Base-by-base conservation (phyloP, 169 alveolate species). In the Plasmodium coatneyi region DNA sequence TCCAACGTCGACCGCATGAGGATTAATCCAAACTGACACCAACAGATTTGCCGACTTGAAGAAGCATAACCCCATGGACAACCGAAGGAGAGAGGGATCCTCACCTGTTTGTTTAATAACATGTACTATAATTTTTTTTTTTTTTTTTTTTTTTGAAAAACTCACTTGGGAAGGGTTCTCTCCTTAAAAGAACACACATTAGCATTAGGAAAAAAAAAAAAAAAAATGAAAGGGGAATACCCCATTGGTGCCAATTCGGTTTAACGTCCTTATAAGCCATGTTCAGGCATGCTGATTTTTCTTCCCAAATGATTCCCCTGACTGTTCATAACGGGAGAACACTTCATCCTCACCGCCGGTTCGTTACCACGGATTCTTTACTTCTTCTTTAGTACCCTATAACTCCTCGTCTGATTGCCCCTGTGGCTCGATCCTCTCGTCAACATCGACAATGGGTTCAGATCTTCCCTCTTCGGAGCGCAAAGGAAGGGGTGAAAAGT, bases 381-480 rank as follows among this genome's bases (percentile, higher is more conserved):
- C 5, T 49, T 16, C 41, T 36, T 16, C n/a, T 84, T 5, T 4
- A 16, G n/a, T 0, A 14, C n/a, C 39, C 56, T 43, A 84, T 3
- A 84, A 52, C 56, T 84, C 93, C 7, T 84, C 93, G 28, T 74
- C 60, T 34, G 43, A 22, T 30, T 46, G 5, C 16, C 4, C 43
- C 54, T 14, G 19, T 60, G 25, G 39, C 6, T 6, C 34, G 1
- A 12, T 22, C 54, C 93, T 72, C 72, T 14, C 36, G 10, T 71
- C 84, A 7, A 36, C 70, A 10, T 74, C 84, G 6, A 32, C 30
- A 16, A 84, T 74, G 14, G 93, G 93, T 0, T 80, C 34, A 43
- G 22, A 30, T 71, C 93, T 46, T 49, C 93, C 93, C 39, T 84
- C 93, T 84, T 66, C 32, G 49, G 5, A 6, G 36, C 41, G 41